Percentiles rank a stretch among this genome's conserved stretches.
Conservation (phyloP, 2,329 filamentous ascomycete species). For the Neospermospora avenae region DNA sequence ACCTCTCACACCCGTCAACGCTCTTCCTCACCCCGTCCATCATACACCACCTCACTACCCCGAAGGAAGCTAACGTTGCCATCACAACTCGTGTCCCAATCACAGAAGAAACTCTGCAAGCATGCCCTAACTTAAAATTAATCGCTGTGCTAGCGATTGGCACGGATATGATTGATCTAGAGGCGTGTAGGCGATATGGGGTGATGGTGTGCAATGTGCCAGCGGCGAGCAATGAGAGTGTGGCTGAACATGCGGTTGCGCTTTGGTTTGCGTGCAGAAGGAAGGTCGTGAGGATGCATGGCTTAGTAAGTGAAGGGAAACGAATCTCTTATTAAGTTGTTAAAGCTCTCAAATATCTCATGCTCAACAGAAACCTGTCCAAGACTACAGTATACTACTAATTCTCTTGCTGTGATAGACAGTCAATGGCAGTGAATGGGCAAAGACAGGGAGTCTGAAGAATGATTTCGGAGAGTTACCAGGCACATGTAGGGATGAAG, state of each 20-base stretch:
- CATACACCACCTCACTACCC: slow-evolving; percentile 12
- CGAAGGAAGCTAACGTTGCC: slow-evolving; percentile 31
- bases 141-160: slow-evolving; percentile 39
- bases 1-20: slow-evolving; percentile 19
- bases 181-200: slow-evolving; percentile 34
- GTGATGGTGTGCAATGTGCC: slow-evolving; percentile 40
- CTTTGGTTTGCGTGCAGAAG: slow-evolving; percentile 37
- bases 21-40: slow-evolving; percentile 23
- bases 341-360: too few relatives aligned
- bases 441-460: slow-evolving; percentile 26
- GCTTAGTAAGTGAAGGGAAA: too few relatives aligned
- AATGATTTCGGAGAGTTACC: slow-evolving; percentile 25
- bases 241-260: slow-evolving; percentile 35
- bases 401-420: too few relatives aligned
- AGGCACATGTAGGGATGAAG: slow-evolving; percentile 26
- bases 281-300: slow-evolving; percentile 36
- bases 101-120: slow-evolving; percentile 28
- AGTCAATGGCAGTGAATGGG: slow-evolving; percentile 26
- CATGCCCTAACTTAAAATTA: slow-evolving; percentile 35
- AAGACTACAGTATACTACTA: too few relatives aligned
- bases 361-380: too few relatives aligned
- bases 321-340: too few relatives aligned
- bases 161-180: slow-evolving; percentile 38
- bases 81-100: slow-evolving; percentile 37
- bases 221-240: slow-evolving; percentile 37